Evolutionary conservation across 805 yeast genomes (phyloP), one percentile per base, ranked within the genome.

Genomic region (Myxozyma nipponensis): DNA sequence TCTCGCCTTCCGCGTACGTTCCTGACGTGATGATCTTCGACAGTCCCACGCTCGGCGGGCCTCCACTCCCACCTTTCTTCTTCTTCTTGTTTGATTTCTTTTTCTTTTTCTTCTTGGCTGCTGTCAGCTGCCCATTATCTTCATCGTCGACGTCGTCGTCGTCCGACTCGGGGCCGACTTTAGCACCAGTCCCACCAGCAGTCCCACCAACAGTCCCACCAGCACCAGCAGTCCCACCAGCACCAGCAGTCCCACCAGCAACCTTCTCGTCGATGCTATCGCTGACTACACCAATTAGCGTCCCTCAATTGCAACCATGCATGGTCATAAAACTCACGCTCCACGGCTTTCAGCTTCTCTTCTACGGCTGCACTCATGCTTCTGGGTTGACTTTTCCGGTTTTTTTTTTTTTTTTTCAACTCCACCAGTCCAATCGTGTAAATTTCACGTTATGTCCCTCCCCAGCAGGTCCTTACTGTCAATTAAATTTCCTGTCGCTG

Each of bases 1-100:
- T 84, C 70, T 87, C 84, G 46, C 97, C 96, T 63, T 83, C 93
- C 3, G 97, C 96, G 63, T 79, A 90, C 1, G 72, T 70, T 0
- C 81, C 86, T 26, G 80, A 84, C 0, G 91, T 84, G 67, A 78
- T 91, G 45, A 81, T 72, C 39, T 75, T 72, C 21, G 81, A 78
- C 49, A 93, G 82, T 34, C 84, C 82, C 25, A 78, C 80, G 35
- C 81, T 69, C 52, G 81, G 76, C 3, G 75, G 74, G 41, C 63
- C 71, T 5, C 42, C 42, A 24, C 21, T 38, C 4, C 39, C 50
- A 15, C 24, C 38, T 39, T 34, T 32, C 39, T 56, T 56, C 43
- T 49, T 75, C 68, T 73, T 76, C 63, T 73, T 78, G 62, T 77
- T 77, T 34, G 51, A 46, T 52, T 57, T 62, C 61, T 64, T 73